These are phyloP conservation scores for Lecanoromycetidae sp. DNA, from an alignment of 2,329 filamentous ascomycete species.

Conservation along the genomic window DNA sequence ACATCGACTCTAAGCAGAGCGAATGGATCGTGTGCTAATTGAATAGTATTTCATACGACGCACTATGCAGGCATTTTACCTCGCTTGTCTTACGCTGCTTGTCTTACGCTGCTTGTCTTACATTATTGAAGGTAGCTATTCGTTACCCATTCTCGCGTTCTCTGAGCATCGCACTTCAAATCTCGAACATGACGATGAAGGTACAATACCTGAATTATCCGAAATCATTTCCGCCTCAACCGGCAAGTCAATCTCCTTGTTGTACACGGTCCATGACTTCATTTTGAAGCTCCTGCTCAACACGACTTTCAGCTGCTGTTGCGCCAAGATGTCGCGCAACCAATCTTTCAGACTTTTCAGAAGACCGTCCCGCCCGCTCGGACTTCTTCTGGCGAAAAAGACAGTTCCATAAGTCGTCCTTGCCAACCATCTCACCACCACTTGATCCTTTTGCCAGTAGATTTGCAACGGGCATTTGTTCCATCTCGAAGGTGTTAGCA, in stretches of 20 bases:
- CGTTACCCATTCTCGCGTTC: too few species aligned
- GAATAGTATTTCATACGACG: too few species aligned
- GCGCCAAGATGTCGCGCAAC: constrained; percentile 19
- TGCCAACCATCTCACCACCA: constrained; percentile 67
- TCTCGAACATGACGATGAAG: too few species aligned
- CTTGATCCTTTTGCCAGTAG: constrained; percentile 58
- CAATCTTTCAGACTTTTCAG: constrained; percentile 18
- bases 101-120: too few species aligned
- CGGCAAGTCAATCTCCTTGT: background rate
- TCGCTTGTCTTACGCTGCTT: too few species aligned
- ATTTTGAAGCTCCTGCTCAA: background rate
- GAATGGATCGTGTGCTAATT: too few species aligned
- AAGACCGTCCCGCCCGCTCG: constrained; percentile 12
- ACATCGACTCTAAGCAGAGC: too few species aligned
- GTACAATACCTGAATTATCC: too few species aligned
- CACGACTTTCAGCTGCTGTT: constrained; percentile 12
- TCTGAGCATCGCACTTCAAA: too few species aligned
- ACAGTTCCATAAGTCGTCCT: constrained; percentile 77
- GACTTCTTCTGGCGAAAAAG: constrained; percentile 50
- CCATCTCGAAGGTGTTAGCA: constrained; percentile 73
- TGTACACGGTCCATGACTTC: background rate
- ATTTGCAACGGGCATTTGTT: constrained; percentile 57
- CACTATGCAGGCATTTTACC: too few species aligned
- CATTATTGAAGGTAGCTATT: too few species aligned
- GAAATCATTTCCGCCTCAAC: too few species aligned